Conservation (phyloP, 164 flowering plant genomes). For the Dillenia suffruticosa region DNA sequence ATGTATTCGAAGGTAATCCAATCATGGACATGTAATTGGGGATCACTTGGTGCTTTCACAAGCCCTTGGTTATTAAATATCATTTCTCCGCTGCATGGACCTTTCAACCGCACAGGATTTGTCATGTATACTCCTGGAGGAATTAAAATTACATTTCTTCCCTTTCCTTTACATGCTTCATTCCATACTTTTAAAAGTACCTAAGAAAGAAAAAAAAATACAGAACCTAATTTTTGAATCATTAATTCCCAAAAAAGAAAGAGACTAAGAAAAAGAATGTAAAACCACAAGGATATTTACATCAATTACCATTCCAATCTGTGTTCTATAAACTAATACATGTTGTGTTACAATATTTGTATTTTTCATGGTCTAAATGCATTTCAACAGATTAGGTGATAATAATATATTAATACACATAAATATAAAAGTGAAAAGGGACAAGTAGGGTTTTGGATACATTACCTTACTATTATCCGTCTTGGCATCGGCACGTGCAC, state of each 20-base stretch:
- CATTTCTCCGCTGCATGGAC: slow-evolving; percentile 16
- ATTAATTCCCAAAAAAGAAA: too few relatives aligned
- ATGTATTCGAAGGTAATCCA: slow-evolving; percentile 25
- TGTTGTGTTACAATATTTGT: too few relatives aligned
- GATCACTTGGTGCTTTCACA: slow-evolving; percentile 8
- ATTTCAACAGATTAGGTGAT: too few relatives aligned
- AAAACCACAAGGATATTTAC: too few relatives aligned
- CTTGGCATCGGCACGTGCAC: slow-evolving; percentile 2
- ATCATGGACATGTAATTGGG: background rate
- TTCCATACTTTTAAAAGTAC: slow-evolving; percentile 20
- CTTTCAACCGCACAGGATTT: slow-evolving; percentile 1
- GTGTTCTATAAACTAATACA: too few relatives aligned
- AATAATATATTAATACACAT: too few relatives aligned
- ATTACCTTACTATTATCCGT: slow-evolving; percentile 1
- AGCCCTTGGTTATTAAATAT: background rate
- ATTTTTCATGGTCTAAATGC: too few relatives aligned
- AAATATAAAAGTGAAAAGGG: too few relatives aligned
- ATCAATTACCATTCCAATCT: too few relatives aligned
- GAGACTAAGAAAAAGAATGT: too few relatives aligned
- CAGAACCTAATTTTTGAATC: too few relatives aligned
- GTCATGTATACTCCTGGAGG: slow-evolving; percentile 16
- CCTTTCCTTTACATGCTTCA: slow-evolving; percentile 18
- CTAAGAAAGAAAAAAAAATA: background rate
- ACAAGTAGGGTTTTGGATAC: too few relatives aligned
- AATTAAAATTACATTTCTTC: slow-evolving; percentile 3